phyloP scores from a whole-genome alignment of 352 stramenopile species.

The Globisporangium splendens region DNA sequence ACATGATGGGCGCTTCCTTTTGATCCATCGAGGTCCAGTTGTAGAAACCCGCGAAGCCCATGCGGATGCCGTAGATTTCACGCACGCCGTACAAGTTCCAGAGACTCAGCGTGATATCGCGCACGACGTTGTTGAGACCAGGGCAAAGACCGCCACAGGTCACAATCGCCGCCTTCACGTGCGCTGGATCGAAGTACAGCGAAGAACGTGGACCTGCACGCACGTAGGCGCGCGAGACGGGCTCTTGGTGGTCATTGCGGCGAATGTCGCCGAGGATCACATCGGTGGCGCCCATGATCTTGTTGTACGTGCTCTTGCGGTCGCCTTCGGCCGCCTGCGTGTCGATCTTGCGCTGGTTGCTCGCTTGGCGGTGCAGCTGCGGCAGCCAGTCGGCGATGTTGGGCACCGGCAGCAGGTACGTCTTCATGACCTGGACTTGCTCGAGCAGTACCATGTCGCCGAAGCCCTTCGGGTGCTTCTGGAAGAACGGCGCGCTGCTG shows the following conservation, averaged over 20 bases:
- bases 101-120: constrained; percentile 94
- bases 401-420: constrained; percentile 71
- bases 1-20: constrained; percentile 72
- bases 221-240: constrained; percentile 74
- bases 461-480: constrained; percentile 79
- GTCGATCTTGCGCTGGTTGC: constrained; percentile 80
- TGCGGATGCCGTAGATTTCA: constrained; percentile 81
- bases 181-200: constrained; percentile 74
- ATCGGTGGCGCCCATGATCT: constrained; percentile 80
- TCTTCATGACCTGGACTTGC: constrained; percentile 55
- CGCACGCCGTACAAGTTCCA: constrained; percentile 84
- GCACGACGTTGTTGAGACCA: constrained; percentile 30
- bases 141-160: constrained; percentile 94
- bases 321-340: constrained; percentile 53
- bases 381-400: constrained; percentile 72
- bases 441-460: constrained; percentile 76
- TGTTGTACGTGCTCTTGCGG: constrained; percentile 83
- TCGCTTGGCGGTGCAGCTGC: constrained; percentile 39
- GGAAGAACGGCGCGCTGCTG: constrained; percentile 46
- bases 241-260: constrained; percentile 58
- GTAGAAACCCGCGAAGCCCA: constrained; percentile 80
- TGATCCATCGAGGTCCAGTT: constrained; percentile 79
- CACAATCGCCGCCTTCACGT: constrained; percentile 89
- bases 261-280: constrained; percentile 83
- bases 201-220: constrained; percentile 62